These are phyloP conservation scores for Isoetes taiwanensis DNA, from an alignment of 75 land plant genomes.

Conservation along the genomic window DNA sequence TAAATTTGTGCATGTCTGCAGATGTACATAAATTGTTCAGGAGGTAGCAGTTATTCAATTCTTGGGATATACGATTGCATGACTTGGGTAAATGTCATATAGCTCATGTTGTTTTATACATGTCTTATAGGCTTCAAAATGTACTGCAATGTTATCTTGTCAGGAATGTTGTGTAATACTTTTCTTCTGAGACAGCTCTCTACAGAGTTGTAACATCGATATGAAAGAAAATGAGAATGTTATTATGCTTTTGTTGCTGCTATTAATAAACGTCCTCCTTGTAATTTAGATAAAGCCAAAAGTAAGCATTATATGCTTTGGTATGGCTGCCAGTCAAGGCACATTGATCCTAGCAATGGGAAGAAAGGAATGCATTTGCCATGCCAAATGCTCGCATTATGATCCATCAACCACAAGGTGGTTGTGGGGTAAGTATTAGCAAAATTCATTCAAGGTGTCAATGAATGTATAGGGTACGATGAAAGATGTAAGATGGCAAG, in stretches of 20 bases:
- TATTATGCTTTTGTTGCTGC: too few relatives aligned
- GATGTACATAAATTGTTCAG: constrained; percentile 86
- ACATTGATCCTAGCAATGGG: constrained; percentile 87
- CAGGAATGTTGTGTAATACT: too few relatives aligned
- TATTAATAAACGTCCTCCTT: too few relatives aligned
- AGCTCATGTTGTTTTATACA: too few relatives aligned
- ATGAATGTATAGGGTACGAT: constrained; percentile 49
- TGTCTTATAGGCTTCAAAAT: too few relatives aligned
- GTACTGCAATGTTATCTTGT: too few relatives aligned
- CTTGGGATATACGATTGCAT: constrained; percentile 89
- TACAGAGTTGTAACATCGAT: too few relatives aligned
- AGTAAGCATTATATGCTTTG: constrained; percentile 94
- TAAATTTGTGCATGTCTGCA: constrained; percentile 16
- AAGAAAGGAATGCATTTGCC: constrained; percentile 94
- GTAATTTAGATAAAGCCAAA: constrained; percentile 77
- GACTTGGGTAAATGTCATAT: constrained; percentile 96
- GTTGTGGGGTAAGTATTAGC: constrained; percentile 60
- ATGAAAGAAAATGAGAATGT: too few relatives aligned
- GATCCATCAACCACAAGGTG: constrained; percentile 94
- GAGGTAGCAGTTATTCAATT: constrained; percentile 89
- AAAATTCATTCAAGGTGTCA: too few relatives aligned
- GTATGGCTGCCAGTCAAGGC: constrained; percentile 92
- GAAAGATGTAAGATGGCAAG: constrained; percentile 83
- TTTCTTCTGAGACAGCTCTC: too few relatives aligned
- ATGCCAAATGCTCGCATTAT: constrained; percentile 98